Evolutionary conservation across 2,329 filamentous ascomycete genomes (phyloP).

Genomic region (Botryotinia calthae): DNA sequence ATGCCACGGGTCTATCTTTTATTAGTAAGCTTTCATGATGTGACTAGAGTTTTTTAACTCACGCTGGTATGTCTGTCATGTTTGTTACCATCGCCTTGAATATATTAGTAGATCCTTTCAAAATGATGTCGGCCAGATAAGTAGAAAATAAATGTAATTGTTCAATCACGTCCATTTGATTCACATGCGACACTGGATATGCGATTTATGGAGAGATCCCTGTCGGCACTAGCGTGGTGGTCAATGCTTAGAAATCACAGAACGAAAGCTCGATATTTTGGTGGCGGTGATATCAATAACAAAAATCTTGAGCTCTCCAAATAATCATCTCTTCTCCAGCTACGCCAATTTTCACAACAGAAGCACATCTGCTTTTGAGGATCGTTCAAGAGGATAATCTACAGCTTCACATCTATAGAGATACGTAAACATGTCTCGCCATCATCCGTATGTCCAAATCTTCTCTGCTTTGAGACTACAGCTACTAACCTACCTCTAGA

Average conservation of each 20-base stretch:
- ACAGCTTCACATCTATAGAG: slow-evolving; percentile 12
- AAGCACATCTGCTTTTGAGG: not conserved
- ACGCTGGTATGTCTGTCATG: slow-evolving; percentile 15
- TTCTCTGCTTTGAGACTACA: slow-evolving; percentile 5
- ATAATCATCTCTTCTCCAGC: not conserved
- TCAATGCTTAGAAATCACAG: slow-evolving; percentile 28
- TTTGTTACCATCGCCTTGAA: slow-evolving; percentile 4
- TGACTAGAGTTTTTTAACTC: not conserved
- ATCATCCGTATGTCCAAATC: slow-evolving; percentile 63
- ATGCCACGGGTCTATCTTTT: slow-evolving; percentile 37
- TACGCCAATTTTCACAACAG: not conserved
- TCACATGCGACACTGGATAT: not conserved
- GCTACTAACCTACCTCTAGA: slow-evolving; percentile 44
- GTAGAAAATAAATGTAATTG: slow-evolving; percentile 2
- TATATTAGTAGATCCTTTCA: slow-evolving; percentile 6
- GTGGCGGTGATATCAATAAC: slow-evolving; percentile 21
- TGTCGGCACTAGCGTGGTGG: slow-evolving; percentile 21
- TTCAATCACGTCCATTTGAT: not conserved
- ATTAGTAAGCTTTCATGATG: not conserved
- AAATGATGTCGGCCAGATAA: not conserved
- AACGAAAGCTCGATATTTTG: slow-evolving; percentile 20
- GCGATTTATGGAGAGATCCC: slow-evolving; percentile 5
- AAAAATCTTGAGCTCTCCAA: not conserved
- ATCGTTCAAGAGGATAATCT: not conserved
- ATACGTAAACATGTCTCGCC: slow-evolving; percentile 36